Evolutionary conservation across 768 basidiomycete genomes (phyloP).

Genomic region (Galerina marginata): DNA sequence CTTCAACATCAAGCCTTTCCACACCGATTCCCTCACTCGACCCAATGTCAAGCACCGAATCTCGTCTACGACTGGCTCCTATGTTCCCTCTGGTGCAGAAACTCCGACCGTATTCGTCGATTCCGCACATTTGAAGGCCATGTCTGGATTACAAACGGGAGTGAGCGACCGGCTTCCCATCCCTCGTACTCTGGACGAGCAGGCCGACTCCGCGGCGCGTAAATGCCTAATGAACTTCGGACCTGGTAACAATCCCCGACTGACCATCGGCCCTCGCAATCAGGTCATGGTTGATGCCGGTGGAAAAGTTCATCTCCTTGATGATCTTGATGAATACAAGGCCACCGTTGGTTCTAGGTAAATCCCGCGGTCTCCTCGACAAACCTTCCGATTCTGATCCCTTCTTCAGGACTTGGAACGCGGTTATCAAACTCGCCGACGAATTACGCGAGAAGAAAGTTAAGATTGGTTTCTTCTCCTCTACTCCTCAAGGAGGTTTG

Average conservation of each 20-base stretch:
- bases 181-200: slow-evolving; percentile 79
- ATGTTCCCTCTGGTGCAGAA: slow-evolving; percentile 76
- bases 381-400: not conserved
- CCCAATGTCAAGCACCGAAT: slow-evolving; percentile 85
- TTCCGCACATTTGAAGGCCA: slow-evolving; percentile 51
- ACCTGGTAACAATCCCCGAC: slow-evolving; percentile 82
- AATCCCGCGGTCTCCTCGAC: not conserved
- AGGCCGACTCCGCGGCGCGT: slow-evolving; percentile 85
- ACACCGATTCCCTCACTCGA: slow-evolving; percentile 78
- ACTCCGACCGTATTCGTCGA: slow-evolving; percentile 77
- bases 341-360: slow-evolving; percentile 71
- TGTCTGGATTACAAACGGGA: slow-evolving; percentile 48
- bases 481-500: slow-evolving; percentile 92
- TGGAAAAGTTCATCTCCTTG: slow-evolving; percentile 85
- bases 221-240: slow-evolving; percentile 86
- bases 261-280: slow-evolving; percentile 82
- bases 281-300: slow-evolving; percentile 88
- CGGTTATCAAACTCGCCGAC: slow-evolving; percentile 80
- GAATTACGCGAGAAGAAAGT: slow-evolving; percentile 87
- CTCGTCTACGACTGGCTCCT: slow-evolving; percentile 80
- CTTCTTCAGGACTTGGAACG: slow-evolving; percentile 69
- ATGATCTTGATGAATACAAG: slow-evolving; percentile 80
- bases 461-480: slow-evolving; percentile 93
- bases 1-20: slow-evolving; percentile 85
- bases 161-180: slow-evolving; percentile 69